Evolutionary conservation across 495 filamentous ascomycete genomes (phyloP).

Genomic region (Penicillium odoratum): DNA sequence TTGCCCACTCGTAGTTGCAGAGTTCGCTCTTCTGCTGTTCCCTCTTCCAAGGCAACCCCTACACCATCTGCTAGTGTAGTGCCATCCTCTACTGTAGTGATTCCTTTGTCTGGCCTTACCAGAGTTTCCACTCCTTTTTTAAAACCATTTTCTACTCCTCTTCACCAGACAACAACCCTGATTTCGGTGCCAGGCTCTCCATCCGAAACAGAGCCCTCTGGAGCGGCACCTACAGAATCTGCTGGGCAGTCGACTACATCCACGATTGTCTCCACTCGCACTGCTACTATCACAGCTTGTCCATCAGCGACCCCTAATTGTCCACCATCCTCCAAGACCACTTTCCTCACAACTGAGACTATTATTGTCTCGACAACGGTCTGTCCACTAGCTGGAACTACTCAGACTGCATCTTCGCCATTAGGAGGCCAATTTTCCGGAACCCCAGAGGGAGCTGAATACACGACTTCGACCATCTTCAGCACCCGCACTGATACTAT

Average conservation of each 20-base stretch:
- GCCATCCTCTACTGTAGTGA: constrained; percentile 2
- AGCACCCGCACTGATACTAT: constrained; percentile 19
- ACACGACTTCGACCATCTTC: constrained; percentile 19
- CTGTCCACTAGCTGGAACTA: neutral
- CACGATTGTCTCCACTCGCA: constrained; percentile 1
- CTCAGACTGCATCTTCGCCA: neutral
- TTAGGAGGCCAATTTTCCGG: neutral
- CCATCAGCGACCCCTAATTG: neutral
- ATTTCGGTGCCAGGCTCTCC: neutral
- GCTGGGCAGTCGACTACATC: neutral
- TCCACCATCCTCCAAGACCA: neutral
- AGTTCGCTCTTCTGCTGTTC: constrained; percentile 1
- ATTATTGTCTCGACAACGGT: neutral
- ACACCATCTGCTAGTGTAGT: constrained; percentile 4
- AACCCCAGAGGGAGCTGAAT: neutral
- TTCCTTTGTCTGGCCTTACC: too few relatives aligned
- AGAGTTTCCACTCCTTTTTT: neutral
- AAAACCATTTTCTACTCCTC: neutral
- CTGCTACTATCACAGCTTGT: neutral
- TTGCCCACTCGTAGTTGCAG: constrained; percentile 7
- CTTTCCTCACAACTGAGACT: neutral
- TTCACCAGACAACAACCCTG: neutral
- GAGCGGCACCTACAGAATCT: neutral
- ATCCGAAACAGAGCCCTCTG: too few relatives aligned
- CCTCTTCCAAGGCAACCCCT: constrained; percentile 1